phyloP scores from a whole-genome alignment of 1,139 yeast species.

The Kurtzmaniella quercitrusa region DNA sequence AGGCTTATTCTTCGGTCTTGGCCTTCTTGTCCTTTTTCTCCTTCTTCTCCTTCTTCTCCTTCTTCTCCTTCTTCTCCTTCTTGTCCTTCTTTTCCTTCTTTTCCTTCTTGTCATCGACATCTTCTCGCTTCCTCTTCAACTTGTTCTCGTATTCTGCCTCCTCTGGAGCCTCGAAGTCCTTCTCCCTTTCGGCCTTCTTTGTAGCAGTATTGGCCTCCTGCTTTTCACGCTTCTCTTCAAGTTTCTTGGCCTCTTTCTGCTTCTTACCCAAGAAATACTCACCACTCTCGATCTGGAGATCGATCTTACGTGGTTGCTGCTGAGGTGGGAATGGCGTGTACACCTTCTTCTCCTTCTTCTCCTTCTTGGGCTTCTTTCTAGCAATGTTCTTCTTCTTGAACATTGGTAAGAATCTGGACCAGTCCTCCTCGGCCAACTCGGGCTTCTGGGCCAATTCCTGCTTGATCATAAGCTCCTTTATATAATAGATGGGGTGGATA shows the following conservation, averaged over 20 bases:
- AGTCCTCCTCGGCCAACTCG: conserved; percentile 90
- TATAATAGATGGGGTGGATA: conserved; percentile 93
- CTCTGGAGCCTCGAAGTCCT: conserved; percentile 82
- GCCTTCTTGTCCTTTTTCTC: conserved; percentile 10
- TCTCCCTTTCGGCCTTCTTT: conserved; percentile 66
- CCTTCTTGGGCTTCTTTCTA: conserved; percentile 75
- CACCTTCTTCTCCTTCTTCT: conserved; percentile 66
- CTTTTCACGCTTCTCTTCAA: conserved; percentile 74
- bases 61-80: conserved; percentile 19
- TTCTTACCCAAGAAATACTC: conserved; percentile 89
- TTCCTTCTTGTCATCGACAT: conserved; percentile 18
- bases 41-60: conserved; percentile 18
- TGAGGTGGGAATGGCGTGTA: conserved; percentile 99
- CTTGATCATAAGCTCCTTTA: conserved; percentile 95
- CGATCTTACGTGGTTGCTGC: conserved; percentile 95
- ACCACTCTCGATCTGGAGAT: conserved; percentile 96
- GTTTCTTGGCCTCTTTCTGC: conserved; percentile 69
- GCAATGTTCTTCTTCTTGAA: conserved; percentile 96
- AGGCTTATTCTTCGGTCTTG: not conserved
- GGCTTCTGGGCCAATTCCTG: conserved; percentile 93
- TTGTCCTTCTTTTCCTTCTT: conserved; percentile 19
- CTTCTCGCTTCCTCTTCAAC: conserved; percentile 19
- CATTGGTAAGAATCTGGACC: conserved; percentile 96
- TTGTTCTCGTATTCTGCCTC: conserved; percentile 52
- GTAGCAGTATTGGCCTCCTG: conserved; percentile 67